Evolutionary conservation across 805 yeast genomes (phyloP).

Genomic region (Candida sakaeoensis): DNA sequence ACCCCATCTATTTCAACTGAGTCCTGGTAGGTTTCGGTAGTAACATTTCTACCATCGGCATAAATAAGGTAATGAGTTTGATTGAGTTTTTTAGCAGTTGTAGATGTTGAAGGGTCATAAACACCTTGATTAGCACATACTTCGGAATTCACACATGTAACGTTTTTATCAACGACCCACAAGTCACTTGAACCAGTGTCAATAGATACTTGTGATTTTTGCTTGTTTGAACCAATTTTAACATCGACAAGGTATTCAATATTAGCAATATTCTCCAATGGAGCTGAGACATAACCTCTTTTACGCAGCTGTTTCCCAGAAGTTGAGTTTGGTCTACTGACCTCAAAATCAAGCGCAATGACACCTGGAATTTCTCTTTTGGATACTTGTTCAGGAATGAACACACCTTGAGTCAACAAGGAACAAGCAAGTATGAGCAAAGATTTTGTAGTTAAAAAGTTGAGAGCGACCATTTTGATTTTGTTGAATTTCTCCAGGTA

Average conservation of each 20-base stretch:
- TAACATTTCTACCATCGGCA: constrained; percentile 9
- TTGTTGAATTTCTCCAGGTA: no score
- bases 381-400: constrained; percentile 5
- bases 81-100: constrained; percentile 7
- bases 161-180: constrained; percentile 7
- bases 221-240: constrained; percentile 13
- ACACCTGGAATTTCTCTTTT: constrained; percentile 8
- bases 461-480: neutral
- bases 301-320: neutral
- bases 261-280: constrained; percentile 2
- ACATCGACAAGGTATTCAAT: constrained; percentile 2
- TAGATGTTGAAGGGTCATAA: constrained; percentile 14
- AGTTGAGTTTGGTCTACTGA: constrained; percentile 1
- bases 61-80: constrained; percentile 9
- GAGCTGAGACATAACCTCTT: constrained; percentile 3
- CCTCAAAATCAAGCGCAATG: constrained; percentile 7
- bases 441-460: neutral
- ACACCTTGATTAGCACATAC: constrained; percentile 5
- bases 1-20: constrained; percentile 12
- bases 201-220: constrained; percentile 16
- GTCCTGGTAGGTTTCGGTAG: constrained; percentile 16
- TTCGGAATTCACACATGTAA: constrained; percentile 11
- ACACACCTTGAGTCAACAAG: constrained; percentile 6
- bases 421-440: constrained; percentile 7
- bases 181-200: constrained; percentile 20